Evolutionary conservation across 805 yeast species (phyloP).

Genomic region (Barnettozyma botsteinii): DNA sequence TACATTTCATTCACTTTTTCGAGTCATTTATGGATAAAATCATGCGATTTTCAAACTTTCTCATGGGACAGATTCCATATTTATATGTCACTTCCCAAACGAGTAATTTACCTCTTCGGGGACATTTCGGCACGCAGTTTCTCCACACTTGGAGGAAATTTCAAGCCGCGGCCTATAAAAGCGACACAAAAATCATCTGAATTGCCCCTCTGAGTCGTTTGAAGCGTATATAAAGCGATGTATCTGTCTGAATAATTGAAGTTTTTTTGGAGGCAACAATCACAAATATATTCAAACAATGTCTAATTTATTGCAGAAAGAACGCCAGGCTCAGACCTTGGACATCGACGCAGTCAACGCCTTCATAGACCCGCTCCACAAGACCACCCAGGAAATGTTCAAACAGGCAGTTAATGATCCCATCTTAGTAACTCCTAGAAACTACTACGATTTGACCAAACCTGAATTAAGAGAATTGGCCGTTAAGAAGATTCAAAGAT

Average conservation of each 20-base stretch:
- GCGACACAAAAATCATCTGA: neutral
- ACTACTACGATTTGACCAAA: conserved; percentile 54
- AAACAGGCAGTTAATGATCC: conserved; percentile 67
- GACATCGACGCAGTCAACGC: conserved; percentile 43
- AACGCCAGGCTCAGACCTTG: conserved; percentile 40
- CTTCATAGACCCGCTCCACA: conserved; percentile 47
- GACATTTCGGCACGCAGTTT: too few relatives aligned
- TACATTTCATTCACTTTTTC: too few relatives aligned
- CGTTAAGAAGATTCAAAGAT: conserved; percentile 54
- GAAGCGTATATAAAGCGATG: too few relatives aligned
- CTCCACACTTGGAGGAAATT: too few relatives aligned
- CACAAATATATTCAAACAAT: neutral
- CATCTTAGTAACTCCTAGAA: conserved; percentile 45
- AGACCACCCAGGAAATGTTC: conserved; percentile 42
- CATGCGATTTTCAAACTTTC: too few relatives aligned
- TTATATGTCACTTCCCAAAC: too few relatives aligned
- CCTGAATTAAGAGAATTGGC: conserved; percentile 53
- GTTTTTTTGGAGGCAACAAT: too few relatives aligned
- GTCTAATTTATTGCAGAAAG: conserved; percentile 30
- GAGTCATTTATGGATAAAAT: too few relatives aligned
- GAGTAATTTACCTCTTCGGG: too few relatives aligned
- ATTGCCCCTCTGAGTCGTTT: neutral
- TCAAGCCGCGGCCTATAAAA: too few relatives aligned
- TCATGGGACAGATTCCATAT: too few relatives aligned
- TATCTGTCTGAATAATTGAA: too few relatives aligned